Evolutionary conservation across 306 rosid species (phyloP).

Genomic region (Begonia loranthoides): DNA sequence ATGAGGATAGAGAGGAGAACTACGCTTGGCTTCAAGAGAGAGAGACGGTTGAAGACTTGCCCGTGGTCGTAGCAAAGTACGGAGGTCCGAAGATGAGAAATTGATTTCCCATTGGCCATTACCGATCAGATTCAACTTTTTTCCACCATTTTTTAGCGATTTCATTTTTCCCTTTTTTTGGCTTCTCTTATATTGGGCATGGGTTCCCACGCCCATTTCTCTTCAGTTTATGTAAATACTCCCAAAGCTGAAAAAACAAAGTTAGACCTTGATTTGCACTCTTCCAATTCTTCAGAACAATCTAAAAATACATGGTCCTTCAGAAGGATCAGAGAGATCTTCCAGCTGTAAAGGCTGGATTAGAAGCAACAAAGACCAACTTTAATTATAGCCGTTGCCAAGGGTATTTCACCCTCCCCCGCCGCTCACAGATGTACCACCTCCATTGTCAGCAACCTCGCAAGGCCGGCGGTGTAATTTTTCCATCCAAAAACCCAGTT

Average conservation of each 20-base stretch:
- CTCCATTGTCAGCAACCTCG: too few relatives aligned
- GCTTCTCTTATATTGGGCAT: background rate
- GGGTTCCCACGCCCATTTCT: background rate
- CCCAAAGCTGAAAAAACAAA: background rate
- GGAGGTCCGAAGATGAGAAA: slow-evolving; percentile 50
- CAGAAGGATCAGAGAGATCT: slow-evolving; percentile 15
- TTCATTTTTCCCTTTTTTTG: background rate
- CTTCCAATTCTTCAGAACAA: too few relatives aligned
- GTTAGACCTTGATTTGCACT: background rate
- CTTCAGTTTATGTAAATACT: background rate
- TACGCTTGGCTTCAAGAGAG: slow-evolving; percentile 87
- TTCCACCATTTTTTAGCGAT: background rate
- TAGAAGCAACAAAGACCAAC: background rate
- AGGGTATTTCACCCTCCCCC: too few relatives aligned
- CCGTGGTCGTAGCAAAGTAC: slow-evolving; percentile 48
- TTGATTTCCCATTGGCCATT: slow-evolving; percentile 7
- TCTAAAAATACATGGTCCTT: too few relatives aligned
- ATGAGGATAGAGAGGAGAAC: slow-evolving; percentile 33
- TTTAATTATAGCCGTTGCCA: too few relatives aligned
- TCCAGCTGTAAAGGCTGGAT: background rate
- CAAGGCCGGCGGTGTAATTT: too few relatives aligned
- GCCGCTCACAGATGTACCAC: too few relatives aligned
- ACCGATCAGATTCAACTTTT: background rate
- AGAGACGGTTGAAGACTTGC: slow-evolving; percentile 45
- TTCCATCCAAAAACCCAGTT: too few relatives aligned